phyloP scores from a whole-genome alignment of 306 rosid species.

The Abrus pulchellus region DNA sequence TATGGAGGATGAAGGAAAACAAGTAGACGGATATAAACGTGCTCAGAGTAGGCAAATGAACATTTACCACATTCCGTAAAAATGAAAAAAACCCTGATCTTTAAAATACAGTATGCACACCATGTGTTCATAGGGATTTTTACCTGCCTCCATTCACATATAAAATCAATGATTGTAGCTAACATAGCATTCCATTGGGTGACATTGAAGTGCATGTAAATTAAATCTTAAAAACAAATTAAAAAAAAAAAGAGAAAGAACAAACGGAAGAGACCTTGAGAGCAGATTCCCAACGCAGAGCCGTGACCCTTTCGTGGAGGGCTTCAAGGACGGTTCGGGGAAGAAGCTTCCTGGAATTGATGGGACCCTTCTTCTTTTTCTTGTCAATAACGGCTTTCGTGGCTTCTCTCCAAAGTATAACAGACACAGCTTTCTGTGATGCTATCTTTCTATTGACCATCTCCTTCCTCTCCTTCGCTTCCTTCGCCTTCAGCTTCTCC shows the following conservation, averaged over 20 bases:
- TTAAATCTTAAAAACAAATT: neutral
- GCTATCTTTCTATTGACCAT: slow-evolving; percentile 75
- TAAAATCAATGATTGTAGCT: no score
- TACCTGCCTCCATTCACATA: neutral
- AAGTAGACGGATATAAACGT: neutral
- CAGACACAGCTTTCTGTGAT: slow-evolving; percentile 86
- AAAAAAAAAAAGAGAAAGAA: neutral
- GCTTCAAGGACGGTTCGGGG: slow-evolving; percentile 92
- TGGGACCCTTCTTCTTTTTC: slow-evolving; percentile 78
- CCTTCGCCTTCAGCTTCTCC: slow-evolving; percentile 61
- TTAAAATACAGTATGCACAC: neutral
- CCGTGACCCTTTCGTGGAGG: slow-evolving; percentile 77
- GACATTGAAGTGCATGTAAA: no score
- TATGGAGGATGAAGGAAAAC: neutral
- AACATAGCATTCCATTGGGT: no score
- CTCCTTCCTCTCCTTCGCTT: slow-evolving; percentile 76
- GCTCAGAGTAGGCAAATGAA: neutral
- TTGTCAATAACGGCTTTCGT: slow-evolving; percentile 83
- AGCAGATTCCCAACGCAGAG: slow-evolving; percentile 94
- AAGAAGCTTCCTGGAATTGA: slow-evolving; percentile 79
- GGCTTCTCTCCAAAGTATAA: slow-evolving; percentile 85
- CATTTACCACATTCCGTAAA: neutral
- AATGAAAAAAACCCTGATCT: neutral
- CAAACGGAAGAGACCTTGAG: slow-evolving; percentile 66
- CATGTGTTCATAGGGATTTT: neutral